Conservation (phyloP, 2,329 filamentous ascomycete species). For the Pestalotiopsis sp. region DNA sequence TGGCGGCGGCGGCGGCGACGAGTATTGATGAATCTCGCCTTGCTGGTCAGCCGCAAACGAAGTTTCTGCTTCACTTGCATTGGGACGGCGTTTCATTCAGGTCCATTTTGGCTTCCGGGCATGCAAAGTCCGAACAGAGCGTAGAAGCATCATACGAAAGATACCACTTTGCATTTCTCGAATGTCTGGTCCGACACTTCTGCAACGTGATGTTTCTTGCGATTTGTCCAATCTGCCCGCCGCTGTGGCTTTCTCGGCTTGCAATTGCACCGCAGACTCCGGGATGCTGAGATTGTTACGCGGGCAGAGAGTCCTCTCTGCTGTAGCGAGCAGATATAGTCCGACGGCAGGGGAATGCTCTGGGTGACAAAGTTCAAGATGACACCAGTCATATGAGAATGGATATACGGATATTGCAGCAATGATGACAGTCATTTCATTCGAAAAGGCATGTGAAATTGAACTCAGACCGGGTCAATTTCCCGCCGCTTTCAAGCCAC, state of each 20-base stretch:
- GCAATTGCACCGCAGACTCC: background rate
- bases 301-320: background rate
- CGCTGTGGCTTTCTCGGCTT: background rate
- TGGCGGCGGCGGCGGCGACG: constrained; percentile 38
- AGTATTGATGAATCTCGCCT: constrained; percentile 17
- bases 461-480: background rate
- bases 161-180: background rate
- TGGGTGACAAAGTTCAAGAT: background rate
- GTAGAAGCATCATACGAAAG: constrained; percentile 6
- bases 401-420: background rate
- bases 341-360: background rate
- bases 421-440: background rate
- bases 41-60: background rate
- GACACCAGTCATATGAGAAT: background rate
- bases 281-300: background rate
- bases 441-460: background rate
- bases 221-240: background rate
- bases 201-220: background rate
- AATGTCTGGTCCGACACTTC: background rate
- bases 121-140: background rate
- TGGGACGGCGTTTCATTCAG: constrained; percentile 13
- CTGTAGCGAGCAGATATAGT: background rate
- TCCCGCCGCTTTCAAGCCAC: background rate
- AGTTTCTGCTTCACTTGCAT: constrained; percentile 7
- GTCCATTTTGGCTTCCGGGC: background rate